These are phyloP conservation scores for Capsella rubella DNA, from an alignment of 441 rosid genomes.

Conservation along the genomic window DNA sequence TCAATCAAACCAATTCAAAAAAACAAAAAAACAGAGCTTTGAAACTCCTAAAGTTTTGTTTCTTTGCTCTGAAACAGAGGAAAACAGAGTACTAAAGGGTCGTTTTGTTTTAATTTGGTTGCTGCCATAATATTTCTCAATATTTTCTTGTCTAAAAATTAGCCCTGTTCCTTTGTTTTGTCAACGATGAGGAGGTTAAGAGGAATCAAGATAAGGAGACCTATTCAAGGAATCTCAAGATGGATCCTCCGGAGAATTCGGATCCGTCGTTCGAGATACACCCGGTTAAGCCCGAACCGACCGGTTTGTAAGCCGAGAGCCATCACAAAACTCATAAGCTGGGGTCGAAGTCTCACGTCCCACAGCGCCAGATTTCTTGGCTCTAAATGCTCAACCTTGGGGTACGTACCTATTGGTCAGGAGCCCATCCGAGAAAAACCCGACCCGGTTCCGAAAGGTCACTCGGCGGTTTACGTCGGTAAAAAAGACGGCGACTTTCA, in stretches of 20 bases:
- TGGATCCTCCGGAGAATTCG: constrained; percentile 51
- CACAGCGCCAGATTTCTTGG: constrained; percentile 54
- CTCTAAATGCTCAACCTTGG: constrained; percentile 37
- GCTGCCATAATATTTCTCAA: neutral
- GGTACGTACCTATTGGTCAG: constrained; percentile 47
- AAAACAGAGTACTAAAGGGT: neutral
- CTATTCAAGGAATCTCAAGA: constrained; percentile 55
- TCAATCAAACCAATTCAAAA: neutral
- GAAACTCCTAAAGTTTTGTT: neutral
- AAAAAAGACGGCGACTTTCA: constrained; percentile 69
- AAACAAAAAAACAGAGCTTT: neutral
- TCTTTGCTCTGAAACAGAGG: constrained; percentile 4
- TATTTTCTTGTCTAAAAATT: neutral
- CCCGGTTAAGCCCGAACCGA: constrained; percentile 36
- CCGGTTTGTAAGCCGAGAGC: constrained; percentile 41
- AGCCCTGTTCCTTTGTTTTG: neutral
- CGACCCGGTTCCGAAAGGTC: constrained; percentile 63
- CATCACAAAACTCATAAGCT: constrained; percentile 53
- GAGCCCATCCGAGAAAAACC: constrained; percentile 46
- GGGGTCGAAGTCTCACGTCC: constrained; percentile 67
- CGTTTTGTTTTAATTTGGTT: neutral
- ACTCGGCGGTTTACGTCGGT: constrained; percentile 83
- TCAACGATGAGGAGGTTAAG: constrained; percentile 39
- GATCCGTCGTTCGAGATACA: constrained; percentile 40
- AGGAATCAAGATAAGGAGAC: constrained; percentile 68